Conservation (phyloP, 331 rosid genomes). For the Erythrophleum ivorense region DNA sequence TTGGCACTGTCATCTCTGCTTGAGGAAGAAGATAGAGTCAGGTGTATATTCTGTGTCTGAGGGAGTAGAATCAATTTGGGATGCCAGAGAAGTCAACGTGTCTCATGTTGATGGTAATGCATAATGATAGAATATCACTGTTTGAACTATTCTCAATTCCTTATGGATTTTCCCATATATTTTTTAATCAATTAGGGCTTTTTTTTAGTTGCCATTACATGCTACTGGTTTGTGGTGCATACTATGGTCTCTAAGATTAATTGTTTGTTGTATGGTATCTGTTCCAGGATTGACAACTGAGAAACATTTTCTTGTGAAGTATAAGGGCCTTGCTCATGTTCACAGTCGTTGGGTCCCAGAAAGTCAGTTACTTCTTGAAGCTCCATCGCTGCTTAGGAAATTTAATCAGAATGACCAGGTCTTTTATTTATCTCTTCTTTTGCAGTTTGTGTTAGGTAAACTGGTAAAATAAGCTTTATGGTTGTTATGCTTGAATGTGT, state of each 20-base stretch:
- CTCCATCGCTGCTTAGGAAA: slow-evolving; percentile 56
- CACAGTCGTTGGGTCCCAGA: slow-evolving; percentile 66
- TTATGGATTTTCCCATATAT: slow-evolving; percentile 19
- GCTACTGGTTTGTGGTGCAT: slow-evolving; percentile 9
- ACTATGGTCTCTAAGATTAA: slow-evolving; percentile 25
- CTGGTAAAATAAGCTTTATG: slow-evolving; percentile 23
- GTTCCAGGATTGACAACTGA: slow-evolving; percentile 51
- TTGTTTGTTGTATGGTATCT: slow-evolving; percentile 26
- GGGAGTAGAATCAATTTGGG: slow-evolving; percentile 65
- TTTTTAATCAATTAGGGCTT: neutral
- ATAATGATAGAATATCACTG: neutral
- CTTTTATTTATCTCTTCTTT: slow-evolving; percentile 27
- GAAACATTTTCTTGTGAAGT: slow-evolving; percentile 65
- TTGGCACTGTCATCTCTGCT: slow-evolving; percentile 72
- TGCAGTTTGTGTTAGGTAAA: slow-evolving; percentile 11
- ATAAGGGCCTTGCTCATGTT: slow-evolving; percentile 71
- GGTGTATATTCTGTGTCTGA: slow-evolving; percentile 71
- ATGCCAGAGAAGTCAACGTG: slow-evolving; percentile 51
- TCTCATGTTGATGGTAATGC: slow-evolving; percentile 57
- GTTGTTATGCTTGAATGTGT: slow-evolving; percentile 20
- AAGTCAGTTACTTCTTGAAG: slow-evolving; percentile 60
- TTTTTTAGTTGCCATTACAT: neutral
- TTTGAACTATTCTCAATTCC: slow-evolving; percentile 20
- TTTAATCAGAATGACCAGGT: slow-evolving; percentile 63
- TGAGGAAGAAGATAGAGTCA: slow-evolving; percentile 60